A percentile compares a stretch with the other conserved stretches of the same genome.
Conservation (phyloP, 257 asterid genomes). For the Solanum virginianum region DNA sequence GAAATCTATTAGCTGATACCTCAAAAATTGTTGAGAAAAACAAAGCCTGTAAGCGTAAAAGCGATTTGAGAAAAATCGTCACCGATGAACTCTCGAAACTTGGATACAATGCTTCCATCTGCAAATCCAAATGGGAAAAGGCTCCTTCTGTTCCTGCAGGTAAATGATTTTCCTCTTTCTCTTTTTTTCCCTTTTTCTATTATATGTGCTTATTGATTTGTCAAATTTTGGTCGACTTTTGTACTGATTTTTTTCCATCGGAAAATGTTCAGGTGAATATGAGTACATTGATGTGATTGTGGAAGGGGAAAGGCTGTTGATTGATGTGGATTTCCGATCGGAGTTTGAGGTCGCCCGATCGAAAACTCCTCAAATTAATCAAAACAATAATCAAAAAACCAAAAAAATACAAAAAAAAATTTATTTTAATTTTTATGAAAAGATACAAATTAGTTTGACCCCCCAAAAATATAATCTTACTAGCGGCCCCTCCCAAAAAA, state of each 20-base stretch:
- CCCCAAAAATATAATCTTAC: not conserved
- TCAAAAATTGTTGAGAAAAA: conserved; percentile 66
- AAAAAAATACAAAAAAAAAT: too few relatives aligned
- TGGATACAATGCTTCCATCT: conserved; percentile 58
- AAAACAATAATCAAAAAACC: too few relatives aligned
- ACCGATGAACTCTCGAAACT: conserved; percentile 49
- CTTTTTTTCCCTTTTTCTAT: not conserved
- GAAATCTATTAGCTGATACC: conserved; percentile 72
- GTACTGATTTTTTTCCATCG: not conserved
- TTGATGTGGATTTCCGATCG: conserved; percentile 83
- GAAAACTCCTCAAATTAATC: too few relatives aligned
- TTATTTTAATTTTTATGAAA: too few relatives aligned
- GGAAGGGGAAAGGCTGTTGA: conserved; percentile 50
- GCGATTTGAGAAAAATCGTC: conserved; percentile 57
- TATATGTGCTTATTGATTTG: not conserved
- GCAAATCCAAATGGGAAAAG: conserved; percentile 90
- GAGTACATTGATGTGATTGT: conserved; percentile 72
- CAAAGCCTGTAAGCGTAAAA: conserved; percentile 47
- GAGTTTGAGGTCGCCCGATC: conserved; percentile 89
- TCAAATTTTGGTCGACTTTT: not conserved
- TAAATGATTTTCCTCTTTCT: not conserved
- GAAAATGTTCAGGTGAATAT: conserved; percentile 42
- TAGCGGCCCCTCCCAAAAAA: not conserved
- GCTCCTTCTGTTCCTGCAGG: conserved; percentile 77
- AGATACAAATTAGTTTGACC: not conserved